Base-by-base conservation (phyloP, 2,329 filamentous ascomycete species). In the Colletotrichum viniferum region DNA sequence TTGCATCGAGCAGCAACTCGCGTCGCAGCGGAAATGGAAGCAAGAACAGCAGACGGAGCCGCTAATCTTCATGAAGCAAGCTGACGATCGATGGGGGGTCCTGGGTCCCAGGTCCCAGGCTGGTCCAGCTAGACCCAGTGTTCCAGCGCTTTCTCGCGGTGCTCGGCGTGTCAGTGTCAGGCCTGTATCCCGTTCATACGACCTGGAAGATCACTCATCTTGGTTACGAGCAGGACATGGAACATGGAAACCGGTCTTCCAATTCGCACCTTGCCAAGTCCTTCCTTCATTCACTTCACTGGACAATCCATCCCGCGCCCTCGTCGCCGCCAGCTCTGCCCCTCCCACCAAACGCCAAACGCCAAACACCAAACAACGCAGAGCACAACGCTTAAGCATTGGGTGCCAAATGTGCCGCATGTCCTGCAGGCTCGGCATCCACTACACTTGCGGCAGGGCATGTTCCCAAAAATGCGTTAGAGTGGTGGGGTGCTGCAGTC, bases 371-470 rank as follows among this genome's bases (percentile, higher is more conserved):
- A 21, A 21, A 52, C n/a, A 52, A 21, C 43, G 43, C 43, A 52
- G 43, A 52, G 43, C n/a, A 71, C 64, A 28, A 74, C 26, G 72
- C 73, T 73, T 60, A 75, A 73, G 63, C 62, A 73, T 67, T 75
- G 55, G 73, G 36, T 48, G 69, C 32, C 69, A 75, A 68, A 73
- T 68, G 62, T 68, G 69, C 73, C 62, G 73, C 73, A 75, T 64
- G 73, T 21, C 72, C 68, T 71, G 72, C 72, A 67, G 69, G 72
- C 72, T 71, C 72, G 69, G 73, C 63, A 76, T 73, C 62, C 69
- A 68, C 69, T 69, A 70, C 69, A 74, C 36, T 64, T 71, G 67
- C 38, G 58, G 60, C 70, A 74, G 61, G 62, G 62, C 62, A 52
- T 70, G 60, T 74, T 70, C 71, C 71, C 71, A 65, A 68, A 61